Conservation (phyloP, 2,329 filamentous ascomycete genomes). For the Hypoxylon sp. region DNA sequence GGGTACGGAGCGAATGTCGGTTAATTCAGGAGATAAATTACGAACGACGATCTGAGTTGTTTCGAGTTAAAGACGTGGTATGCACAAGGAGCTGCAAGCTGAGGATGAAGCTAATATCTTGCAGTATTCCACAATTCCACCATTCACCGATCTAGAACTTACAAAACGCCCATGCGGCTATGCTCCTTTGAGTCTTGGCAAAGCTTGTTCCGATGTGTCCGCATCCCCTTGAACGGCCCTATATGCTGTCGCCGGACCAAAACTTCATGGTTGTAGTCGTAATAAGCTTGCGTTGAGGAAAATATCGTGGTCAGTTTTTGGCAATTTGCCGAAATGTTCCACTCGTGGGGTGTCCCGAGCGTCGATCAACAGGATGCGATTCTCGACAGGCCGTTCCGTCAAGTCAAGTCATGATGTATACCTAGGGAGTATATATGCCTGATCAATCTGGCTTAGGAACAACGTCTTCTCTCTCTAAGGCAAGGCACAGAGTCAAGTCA, state of each 20-base stretch:
- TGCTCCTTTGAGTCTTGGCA: slow-evolving; percentile 27
- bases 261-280: slow-evolving; percentile 3
- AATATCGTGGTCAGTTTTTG: slow-evolving; percentile 3
- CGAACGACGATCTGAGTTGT: slow-evolving; percentile 25
- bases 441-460: not conserved
- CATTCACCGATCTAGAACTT: slow-evolving; percentile 5
- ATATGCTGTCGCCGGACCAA: slow-evolving; percentile 2
- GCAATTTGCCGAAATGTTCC: slow-evolving; percentile 19
- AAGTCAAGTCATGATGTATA: not conserved
- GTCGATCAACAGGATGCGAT: not conserved
- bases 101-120: slow-evolving; percentile 11
- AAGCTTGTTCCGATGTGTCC: slow-evolving; percentile 31
- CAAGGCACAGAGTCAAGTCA: slow-evolving; percentile 9
- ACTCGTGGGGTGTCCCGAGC: slow-evolving; percentile 5
- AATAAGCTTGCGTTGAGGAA: slow-evolving; percentile 6
- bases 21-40: slow-evolving; percentile 30
- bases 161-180: slow-evolving; percentile 16
- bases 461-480: not conserved
- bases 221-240: slow-evolving; percentile 17
- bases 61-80: slow-evolving; percentile 9
- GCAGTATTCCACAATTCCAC: no score
- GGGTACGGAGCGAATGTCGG: slow-evolving; percentile 13
- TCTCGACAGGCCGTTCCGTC: slow-evolving; percentile 3
- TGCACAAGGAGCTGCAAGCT: slow-evolving; percentile 13
- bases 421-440: slow-evolving; percentile 27